These are phyloP conservation scores for Perilla frutescens DNA, from an alignment of 257 asterid species.

Conservation along the genomic window DNA sequence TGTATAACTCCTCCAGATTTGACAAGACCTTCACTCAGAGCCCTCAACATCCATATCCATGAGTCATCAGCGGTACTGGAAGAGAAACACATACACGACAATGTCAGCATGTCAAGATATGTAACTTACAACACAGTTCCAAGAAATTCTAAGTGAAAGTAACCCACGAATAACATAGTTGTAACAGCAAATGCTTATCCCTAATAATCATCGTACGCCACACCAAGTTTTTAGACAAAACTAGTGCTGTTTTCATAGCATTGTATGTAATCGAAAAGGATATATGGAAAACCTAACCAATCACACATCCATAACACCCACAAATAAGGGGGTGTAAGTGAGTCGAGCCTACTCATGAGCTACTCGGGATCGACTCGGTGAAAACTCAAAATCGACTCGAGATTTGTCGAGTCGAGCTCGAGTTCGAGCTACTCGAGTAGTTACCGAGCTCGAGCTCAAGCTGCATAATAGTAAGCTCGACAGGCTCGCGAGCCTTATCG, in stretches of 20 bases:
- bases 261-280: background rate
- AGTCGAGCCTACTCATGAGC: too few relatives aligned
- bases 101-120: background rate
- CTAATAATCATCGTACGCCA: background rate
- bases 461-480: too few relatives aligned
- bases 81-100: background rate
- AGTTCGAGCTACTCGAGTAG: too few relatives aligned
- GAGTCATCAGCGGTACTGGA: conserved; percentile 40
- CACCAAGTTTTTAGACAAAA: too few relatives aligned
- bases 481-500: too few relatives aligned
- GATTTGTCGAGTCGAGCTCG: too few relatives aligned
- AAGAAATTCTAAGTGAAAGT: background rate
- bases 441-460: too few relatives aligned
- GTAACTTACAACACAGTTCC: background rate
- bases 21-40: background rate
- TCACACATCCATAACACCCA: background rate
- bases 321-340: too few relatives aligned
- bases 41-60: background rate
- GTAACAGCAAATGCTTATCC: too few relatives aligned
- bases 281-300: background rate
- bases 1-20: background rate
- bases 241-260: too few relatives aligned
- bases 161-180: background rate
- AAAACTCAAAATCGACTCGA: too few relatives aligned
- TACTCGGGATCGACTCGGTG: too few relatives aligned